A percentile compares a stretch with the other conserved stretches of the same genome.
Evolutionary conservation across 495 filamentous ascomycete species (phyloP).

Genomic region (Oleoguttula mirabilis): DNA sequence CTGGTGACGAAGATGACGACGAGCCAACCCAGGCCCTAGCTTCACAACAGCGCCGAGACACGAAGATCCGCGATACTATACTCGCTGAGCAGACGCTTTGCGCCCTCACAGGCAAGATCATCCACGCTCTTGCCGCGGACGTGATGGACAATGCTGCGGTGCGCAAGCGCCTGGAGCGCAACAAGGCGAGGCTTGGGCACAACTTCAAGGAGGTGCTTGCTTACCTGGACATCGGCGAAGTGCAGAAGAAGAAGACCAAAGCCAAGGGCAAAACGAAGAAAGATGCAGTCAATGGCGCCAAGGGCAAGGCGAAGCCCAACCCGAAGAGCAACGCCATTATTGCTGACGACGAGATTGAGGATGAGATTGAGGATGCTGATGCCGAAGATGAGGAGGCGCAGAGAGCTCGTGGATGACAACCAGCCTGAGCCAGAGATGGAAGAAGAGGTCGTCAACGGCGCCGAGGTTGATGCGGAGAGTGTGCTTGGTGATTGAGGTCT

Average conservation of each 20-base stretch:
- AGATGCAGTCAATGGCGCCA: conserved; percentile 28
- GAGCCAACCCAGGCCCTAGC: conserved; percentile 18
- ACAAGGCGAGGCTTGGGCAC: conserved; percentile 15
- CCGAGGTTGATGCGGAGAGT: conserved; percentile 41
- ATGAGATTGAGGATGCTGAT: conserved; percentile 30
- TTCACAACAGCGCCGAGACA: conserved; percentile 12
- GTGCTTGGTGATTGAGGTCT: conserved; percentile 41
- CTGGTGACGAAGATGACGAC: conserved; percentile 34
- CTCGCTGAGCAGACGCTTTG: conserved; percentile 73
- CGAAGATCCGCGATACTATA: conserved; percentile 38
- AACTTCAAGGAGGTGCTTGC: conserved; percentile 20
- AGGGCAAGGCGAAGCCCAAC: conserved; percentile 11
- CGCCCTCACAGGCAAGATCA: conserved; percentile 68
- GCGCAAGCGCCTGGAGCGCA: conserved; percentile 42
- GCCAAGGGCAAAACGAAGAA: conserved; percentile 35
- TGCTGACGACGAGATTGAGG: conserved; percentile 32
- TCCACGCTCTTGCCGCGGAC: conserved; percentile 61
- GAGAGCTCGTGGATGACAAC: conserved; percentile 27
- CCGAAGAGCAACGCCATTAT: conserved; percentile 21
- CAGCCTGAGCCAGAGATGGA: conserved; percentile 45
- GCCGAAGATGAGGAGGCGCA: conserved; percentile 33
- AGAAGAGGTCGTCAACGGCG: conserved; percentile 45
- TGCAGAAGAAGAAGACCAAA: conserved; percentile 35
- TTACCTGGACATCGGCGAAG: conserved; percentile 42
- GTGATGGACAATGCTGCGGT: conserved; percentile 55